Evolutionary conservation across 257 asterid species (phyloP).

Genomic region (Ligustrum vulgare): DNA sequence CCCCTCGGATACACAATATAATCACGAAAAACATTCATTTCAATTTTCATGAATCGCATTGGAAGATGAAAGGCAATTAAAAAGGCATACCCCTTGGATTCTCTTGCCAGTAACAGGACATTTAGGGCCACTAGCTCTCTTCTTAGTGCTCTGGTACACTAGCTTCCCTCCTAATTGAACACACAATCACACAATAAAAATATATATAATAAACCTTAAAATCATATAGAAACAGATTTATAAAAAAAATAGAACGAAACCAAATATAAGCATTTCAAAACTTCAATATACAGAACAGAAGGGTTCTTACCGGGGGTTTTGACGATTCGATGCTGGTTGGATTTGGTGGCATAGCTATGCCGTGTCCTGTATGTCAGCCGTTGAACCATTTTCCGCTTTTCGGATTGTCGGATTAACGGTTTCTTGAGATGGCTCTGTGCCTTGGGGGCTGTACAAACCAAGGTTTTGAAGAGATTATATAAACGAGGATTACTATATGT

Average conservation of each 20-base stretch:
- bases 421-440: not conserved
- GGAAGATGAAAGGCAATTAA: not conserved
- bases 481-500: not conserved
- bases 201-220: not conserved
- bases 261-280: not conserved
- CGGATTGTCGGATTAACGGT: not conserved
- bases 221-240: not conserved
- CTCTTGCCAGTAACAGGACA: not conserved
- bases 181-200: not conserved
- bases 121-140: slow-evolving; percentile 4
- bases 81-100: not conserved
- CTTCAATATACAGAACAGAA: not conserved
- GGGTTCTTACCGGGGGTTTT: slow-evolving; percentile 38
- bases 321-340: slow-evolving; percentile 45
- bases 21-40: not conserved
- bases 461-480: not conserved
- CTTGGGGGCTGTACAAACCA: slow-evolving; percentile 5
- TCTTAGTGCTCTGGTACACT: not conserved
- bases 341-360: slow-evolving; percentile 52
- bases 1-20: not conserved
- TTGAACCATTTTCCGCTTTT: slow-evolving; percentile 37
- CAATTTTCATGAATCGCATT: not conserved
- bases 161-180: slow-evolving; percentile 1
- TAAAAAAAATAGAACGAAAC: too few relatives aligned
- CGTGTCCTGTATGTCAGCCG: slow-evolving; percentile 44